Percentiles rank a stretch among this genome's conserved stretches.
Conservation (phyloP, 73 alveolate species). For the Symbiodinium pilosum region DNA sequence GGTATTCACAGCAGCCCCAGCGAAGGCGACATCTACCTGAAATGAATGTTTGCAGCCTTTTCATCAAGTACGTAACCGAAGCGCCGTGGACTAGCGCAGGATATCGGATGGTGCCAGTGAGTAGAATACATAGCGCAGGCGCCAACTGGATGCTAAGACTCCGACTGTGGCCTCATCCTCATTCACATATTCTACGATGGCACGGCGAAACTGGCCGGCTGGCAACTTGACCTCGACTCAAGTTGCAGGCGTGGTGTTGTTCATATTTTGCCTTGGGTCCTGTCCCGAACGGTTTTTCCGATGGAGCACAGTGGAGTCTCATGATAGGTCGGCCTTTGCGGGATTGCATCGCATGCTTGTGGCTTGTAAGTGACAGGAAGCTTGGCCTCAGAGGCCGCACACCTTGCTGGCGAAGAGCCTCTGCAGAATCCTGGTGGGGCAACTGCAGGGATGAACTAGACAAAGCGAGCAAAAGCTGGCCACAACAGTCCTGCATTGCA, state of each 20-base stretch:
- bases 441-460: too few species aligned
- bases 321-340: constrained; percentile 34
- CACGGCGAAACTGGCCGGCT: constrained; percentile 64
- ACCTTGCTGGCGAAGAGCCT: constrained; percentile 63
- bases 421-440: background rate
- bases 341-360: background rate
- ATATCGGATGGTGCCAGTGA: too few species aligned
- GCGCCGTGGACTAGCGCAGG: too few species aligned
- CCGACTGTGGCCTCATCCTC: constrained; percentile 26
- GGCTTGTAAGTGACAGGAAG: background rate
- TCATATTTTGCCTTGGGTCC: background rate
- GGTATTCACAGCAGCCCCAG: background rate
- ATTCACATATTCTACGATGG: constrained; percentile 47
- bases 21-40: constrained; percentile 54
- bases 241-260: background rate
- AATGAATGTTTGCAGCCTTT: too few species aligned
- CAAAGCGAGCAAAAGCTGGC: too few species aligned
- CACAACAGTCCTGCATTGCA: too few species aligned
- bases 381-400: constrained; percentile 39
- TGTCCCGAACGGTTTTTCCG: constrained; percentile 66
- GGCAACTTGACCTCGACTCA: constrained; percentile 12
- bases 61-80: too few species aligned
- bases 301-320: constrained; percentile 69
- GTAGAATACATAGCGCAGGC: too few species aligned
- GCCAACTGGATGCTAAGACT: too few species aligned